A percentile compares a stretch with the other conserved stretches of the same genome.
These are phyloP conservation scores for Melaleuca alternifolia DNA, from an alignment of 345 rosid species.

Conservation along the genomic window DNA sequence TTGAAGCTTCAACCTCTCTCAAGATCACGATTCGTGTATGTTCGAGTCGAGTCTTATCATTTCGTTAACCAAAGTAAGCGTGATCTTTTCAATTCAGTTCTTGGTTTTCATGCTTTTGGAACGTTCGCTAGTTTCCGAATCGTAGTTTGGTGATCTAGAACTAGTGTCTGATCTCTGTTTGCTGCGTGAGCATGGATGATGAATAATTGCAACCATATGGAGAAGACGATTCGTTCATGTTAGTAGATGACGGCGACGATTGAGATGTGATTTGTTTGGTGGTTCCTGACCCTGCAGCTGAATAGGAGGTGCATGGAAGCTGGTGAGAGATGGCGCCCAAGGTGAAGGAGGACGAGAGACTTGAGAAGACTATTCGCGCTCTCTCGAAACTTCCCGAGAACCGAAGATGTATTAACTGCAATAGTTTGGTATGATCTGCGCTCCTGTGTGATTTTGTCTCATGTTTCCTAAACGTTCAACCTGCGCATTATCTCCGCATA, in stretches of 20 bases:
- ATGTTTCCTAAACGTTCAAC: not conserved
- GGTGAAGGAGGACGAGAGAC: slow-evolving; percentile 57
- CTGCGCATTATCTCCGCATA: rapidly evolving
- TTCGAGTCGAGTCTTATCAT: not conserved
- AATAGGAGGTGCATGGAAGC: not conserved
- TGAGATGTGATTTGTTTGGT: not conserved
- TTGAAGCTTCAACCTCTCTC: not conserved
- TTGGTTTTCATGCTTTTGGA: not conserved
- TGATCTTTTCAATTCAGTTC: not conserved
- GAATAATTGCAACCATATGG: not conserved
- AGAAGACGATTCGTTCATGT: not conserved
- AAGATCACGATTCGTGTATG: rapidly evolving
- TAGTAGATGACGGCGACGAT: not conserved
- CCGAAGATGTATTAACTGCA: slow-evolving; percentile 80
- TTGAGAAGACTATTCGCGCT: slow-evolving; percentile 56
- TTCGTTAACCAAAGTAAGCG: rapidly evolving
- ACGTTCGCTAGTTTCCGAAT: rapidly evolving
- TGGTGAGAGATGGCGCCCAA: slow-evolving; percentile 33
- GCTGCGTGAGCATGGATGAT: not conserved
- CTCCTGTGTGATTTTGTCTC: not conserved
- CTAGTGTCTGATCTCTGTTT: not conserved
- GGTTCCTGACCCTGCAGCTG: not conserved
- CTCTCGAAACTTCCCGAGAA: slow-evolving; percentile 74
- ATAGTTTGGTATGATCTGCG: slow-evolving; percentile 38
- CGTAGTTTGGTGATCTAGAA: not conserved